Conservation (phyloP, 257 asterid genomes). For the Nicotiana undulata region DNA sequence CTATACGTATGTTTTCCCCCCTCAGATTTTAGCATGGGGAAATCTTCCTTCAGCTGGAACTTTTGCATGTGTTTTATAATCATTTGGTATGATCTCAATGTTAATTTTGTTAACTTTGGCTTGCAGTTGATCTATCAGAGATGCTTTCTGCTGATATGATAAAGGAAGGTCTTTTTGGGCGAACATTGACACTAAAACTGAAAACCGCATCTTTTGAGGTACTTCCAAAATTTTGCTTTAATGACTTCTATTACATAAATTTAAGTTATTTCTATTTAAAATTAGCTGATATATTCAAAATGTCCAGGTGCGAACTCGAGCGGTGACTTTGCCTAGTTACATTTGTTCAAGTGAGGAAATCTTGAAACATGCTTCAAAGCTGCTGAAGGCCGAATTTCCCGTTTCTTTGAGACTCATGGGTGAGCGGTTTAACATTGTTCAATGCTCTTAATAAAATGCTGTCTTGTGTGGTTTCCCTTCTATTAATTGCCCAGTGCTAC, state of each 20-base stretch:
- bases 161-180: conserved; percentile 71
- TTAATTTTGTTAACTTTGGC: conserved; percentile 3
- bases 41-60: background rate
- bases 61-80: background rate
- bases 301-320: conserved; percentile 83
- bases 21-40: background rate
- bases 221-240: conserved; percentile 1
- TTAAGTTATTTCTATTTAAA: background rate
- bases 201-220: conserved; percentile 93
- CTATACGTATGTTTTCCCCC: background rate
- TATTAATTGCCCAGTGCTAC: background rate
- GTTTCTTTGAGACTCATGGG: conserved; percentile 89
- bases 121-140: conserved; percentile 79
- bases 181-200: conserved; percentile 84
- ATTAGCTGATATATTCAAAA: background rate
- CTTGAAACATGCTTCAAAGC: conserved; percentile 71
- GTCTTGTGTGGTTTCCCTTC: conserved; percentile 1
- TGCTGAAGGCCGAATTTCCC: conserved; percentile 89
- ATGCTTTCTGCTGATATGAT: conserved; percentile 75
- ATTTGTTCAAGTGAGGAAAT: conserved; percentile 70
- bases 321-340: conserved; percentile 64
- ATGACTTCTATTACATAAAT: background rate
- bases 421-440: conserved; percentile 22
- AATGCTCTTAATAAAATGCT: background rate
- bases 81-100: background rate